Conservation (phyloP, 768 basidiomycete genomes). For the Suillus tomentosus region DNA sequence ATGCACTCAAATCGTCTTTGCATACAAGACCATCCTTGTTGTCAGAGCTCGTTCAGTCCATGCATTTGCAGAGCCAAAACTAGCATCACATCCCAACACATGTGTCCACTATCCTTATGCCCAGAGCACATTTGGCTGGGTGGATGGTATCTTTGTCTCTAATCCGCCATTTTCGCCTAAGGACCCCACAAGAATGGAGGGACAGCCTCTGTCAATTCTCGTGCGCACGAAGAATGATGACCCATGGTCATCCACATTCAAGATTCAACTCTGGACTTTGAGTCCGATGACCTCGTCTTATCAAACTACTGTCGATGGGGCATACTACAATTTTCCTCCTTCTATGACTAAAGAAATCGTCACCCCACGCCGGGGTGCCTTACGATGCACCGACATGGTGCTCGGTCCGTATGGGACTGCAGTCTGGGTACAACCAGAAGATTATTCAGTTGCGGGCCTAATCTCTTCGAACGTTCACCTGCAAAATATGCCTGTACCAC, state of each 20-base stretch:
- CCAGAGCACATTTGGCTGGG: conserved; percentile 64
- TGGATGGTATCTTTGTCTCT: conserved; percentile 55
- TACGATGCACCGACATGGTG: conserved; percentile 55
- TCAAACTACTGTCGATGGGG: conserved; percentile 20
- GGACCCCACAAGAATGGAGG: not conserved
- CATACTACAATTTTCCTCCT: conserved; percentile 52
- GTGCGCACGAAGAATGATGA: conserved; percentile 61
- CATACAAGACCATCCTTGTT: conserved; percentile 50
- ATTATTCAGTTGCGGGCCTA: conserved; percentile 43
- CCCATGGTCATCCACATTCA: conserved; percentile 55
- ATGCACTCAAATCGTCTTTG: conserved; percentile 54
- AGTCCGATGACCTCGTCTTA: conserved; percentile 31
- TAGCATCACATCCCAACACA: conserved; percentile 27
- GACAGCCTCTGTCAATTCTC: conserved; percentile 41
- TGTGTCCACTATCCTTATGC: conserved; percentile 40
- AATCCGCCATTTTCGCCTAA: conserved; percentile 13
- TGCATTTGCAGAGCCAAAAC: conserved; percentile 51
- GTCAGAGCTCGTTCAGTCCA: conserved; percentile 60
- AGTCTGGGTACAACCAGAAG: conserved; percentile 61
- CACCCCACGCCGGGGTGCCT: conserved; percentile 46
- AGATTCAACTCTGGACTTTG: conserved; percentile 55
- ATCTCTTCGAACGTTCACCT: conserved; percentile 26
- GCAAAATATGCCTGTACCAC: conserved; percentile 18
- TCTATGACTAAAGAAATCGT: conserved; percentile 35
- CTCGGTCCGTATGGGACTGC: conserved; percentile 61